A percentile compares a stretch with the other conserved stretches of the same genome.
These are phyloP conservation scores for Nothomitra cinnamomea DNA, from an alignment of 2,329 filamentous ascomycete species.

Conservation along the genomic window DNA sequence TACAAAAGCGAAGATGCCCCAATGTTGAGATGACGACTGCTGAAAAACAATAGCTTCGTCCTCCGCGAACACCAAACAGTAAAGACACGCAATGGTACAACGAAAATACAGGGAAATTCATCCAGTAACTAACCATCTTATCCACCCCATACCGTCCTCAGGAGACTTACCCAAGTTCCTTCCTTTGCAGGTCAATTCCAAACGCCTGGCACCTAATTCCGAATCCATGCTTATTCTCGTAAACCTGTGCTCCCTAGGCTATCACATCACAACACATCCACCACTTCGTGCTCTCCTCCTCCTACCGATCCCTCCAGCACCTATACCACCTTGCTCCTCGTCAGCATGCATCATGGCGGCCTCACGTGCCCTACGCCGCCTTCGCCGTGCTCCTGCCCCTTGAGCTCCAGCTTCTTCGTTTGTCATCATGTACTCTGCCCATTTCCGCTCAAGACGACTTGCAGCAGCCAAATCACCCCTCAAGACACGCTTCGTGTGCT, in stretches of 20 bases:
- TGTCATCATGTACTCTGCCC: constrained; percentile 88
- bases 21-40: no score
- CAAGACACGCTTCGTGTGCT: constrained; percentile 76
- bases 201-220: no score
- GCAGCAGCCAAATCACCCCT: constrained; percentile 60
- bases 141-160: no score
- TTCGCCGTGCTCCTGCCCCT: constrained; percentile 48
- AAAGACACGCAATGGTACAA: no score
- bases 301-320: constrained; percentile 23
- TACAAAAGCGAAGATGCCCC: not conserved
- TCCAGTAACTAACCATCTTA: no score
- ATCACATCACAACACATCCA: constrained; percentile 48
- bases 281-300: constrained; percentile 47
- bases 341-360: constrained; percentile 65
- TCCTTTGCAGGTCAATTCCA: no score
- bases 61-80: no score
- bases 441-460: constrained; percentile 67
- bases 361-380: constrained; percentile 63
- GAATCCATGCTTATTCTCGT: no score
- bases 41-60: no score
- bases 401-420: constrained; percentile 63
- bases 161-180: no score
- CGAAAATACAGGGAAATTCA: no score
- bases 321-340: constrained; percentile 51
- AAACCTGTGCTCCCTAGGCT: not conserved